Evolutionary conservation across 1,139 yeast genomes (phyloP).

Genomic region (Debaryomycetaceae sp.): DNA sequence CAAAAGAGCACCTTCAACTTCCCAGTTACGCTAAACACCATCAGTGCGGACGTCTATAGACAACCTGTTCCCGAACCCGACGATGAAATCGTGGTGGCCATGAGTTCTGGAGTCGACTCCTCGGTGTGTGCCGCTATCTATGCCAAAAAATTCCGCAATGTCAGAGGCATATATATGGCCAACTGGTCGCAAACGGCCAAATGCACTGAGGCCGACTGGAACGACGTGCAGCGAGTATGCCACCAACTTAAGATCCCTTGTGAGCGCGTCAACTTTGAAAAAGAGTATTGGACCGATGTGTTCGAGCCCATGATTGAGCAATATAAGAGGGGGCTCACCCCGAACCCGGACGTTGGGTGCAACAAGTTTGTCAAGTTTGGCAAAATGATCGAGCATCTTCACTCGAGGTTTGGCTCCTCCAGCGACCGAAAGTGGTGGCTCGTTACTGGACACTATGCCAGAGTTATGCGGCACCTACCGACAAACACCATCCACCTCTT

Average conservation of each 20-base stretch:
- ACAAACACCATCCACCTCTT: slow-evolving; percentile 44
- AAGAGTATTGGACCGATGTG: slow-evolving; percentile 88
- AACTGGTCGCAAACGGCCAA: slow-evolving; percentile 75
- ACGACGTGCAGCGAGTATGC: slow-evolving; percentile 69
- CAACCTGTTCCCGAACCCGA: slow-evolving; percentile 45
- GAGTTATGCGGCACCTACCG: slow-evolving; percentile 39
- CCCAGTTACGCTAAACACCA: slow-evolving; percentile 5
- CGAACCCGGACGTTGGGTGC: slow-evolving; percentile 93
- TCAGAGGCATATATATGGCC: slow-evolving; percentile 84
- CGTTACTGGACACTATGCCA: slow-evolving; percentile 91
- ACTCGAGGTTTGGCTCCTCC: slow-evolving; percentile 23
- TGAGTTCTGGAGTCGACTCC: slow-evolving; percentile 97
- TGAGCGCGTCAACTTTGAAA: slow-evolving; percentile 77
- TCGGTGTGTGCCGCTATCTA: slow-evolving; percentile 81
- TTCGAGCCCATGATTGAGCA: slow-evolving; percentile 84
- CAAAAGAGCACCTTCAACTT: slow-evolving; percentile 4
- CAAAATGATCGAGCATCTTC: slow-evolving; percentile 53
- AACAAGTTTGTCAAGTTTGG: slow-evolving; percentile 87
- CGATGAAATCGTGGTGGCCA: slow-evolving; percentile 75
- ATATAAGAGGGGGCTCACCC: slow-evolving; percentile 74
- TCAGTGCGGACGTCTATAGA: slow-evolving; percentile 11
- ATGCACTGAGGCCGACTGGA: slow-evolving; percentile 88
- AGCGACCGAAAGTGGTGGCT: slow-evolving; percentile 59
- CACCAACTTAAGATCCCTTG: slow-evolving; percentile 59
- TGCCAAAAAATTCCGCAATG: slow-evolving; percentile 49